Evolutionary conservation across 1,284 basidiomycete genomes (phyloP).

Genomic region (Papiliotrema nemorosa): DNA sequence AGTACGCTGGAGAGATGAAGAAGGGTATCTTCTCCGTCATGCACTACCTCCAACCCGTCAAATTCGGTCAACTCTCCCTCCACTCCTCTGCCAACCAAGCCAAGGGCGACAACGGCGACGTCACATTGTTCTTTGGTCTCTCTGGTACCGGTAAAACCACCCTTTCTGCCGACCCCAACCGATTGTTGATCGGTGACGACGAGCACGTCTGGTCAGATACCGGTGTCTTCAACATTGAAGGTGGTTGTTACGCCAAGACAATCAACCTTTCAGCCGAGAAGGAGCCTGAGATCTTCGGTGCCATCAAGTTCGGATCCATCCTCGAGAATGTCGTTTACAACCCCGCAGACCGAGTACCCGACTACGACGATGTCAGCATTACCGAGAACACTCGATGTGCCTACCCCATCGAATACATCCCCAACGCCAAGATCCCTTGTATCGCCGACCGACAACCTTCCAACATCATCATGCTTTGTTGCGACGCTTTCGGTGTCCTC

Average conservation of each 20-base stretch:
- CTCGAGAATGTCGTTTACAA: constrained; percentile 99
- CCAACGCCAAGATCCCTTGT: constrained; percentile 92
- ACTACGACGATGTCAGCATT: constrained; percentile 95
- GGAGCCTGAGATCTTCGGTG: constrained; percentile 96
- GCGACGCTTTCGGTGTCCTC: constrained; percentile 97
- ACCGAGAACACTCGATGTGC: constrained; percentile 99
- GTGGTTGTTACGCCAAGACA: constrained; percentile 98
- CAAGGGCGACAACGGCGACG: constrained; percentile 77
- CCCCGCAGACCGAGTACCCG: constrained; percentile 76
- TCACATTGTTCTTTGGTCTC: constrained; percentile 98
- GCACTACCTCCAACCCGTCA: constrained; percentile 99
- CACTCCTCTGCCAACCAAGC: constrained; percentile 92
- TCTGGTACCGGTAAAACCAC: constrained; percentile 99
- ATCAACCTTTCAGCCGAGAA: constrained; percentile 93
- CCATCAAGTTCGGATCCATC: constrained; percentile 92
- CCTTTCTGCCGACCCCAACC: constrained; percentile 86
- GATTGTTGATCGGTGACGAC: constrained; percentile 90
- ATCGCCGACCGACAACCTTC: constrained; percentile 72
- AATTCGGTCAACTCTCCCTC: constrained; percentile 95
- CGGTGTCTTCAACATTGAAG: constrained; percentile 99
- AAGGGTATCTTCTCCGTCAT: constrained; percentile 99
- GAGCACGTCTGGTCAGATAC: constrained; percentile 98
- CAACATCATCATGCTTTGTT: constrained; percentile 96
- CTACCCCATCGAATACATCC: constrained; percentile 95
- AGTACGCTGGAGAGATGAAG: constrained; percentile 99